phyloP scores from a whole-genome alignment of 2,329 filamentous ascomycete genomes.

The Epichloe bromicola region DNA sequence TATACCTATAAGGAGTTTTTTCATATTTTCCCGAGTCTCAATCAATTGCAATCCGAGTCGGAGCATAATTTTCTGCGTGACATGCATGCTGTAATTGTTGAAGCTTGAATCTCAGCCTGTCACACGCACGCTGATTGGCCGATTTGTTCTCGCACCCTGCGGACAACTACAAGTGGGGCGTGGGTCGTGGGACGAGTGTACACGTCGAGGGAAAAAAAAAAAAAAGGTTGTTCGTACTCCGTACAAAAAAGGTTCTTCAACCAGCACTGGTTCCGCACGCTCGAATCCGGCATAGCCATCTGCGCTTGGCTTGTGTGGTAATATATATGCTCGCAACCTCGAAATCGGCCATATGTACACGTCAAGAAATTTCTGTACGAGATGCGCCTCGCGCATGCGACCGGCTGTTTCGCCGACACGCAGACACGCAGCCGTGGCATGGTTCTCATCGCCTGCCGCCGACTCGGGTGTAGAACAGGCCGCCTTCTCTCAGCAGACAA shows the following conservation, averaged over 20 bases:
- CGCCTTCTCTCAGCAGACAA: not conserved
- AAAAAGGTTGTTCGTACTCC: not conserved
- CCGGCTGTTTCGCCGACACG: conserved; percentile 2
- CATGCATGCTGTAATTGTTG: too few species aligned
- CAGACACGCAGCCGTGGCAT: conserved; percentile 4
- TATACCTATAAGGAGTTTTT: too few species aligned
- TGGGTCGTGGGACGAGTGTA: too few species aligned
- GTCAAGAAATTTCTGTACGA: conserved; percentile 22
- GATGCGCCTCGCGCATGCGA: conserved; percentile 20
- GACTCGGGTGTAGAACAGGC: not conserved
- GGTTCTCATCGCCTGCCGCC: conserved; percentile 14
- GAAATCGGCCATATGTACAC: conserved; percentile 18
- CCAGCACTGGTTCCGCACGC: not conserved
- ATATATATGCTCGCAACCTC: not conserved
- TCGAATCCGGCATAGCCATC: not conserved
- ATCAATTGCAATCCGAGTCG: too few species aligned
- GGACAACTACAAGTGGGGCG: not conserved
- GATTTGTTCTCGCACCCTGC: too few species aligned
- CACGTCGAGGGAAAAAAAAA: not conserved
- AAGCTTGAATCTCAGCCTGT: not conserved
- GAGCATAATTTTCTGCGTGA: too few species aligned
- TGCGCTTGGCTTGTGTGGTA: not conserved
- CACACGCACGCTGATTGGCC: not conserved
- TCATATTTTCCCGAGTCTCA: too few species aligned
- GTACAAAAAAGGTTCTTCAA: not conserved